phyloP scores from a whole-genome alignment of 768 basidiomycete species.

The Phlebiopsis flavidoalba region DNA sequence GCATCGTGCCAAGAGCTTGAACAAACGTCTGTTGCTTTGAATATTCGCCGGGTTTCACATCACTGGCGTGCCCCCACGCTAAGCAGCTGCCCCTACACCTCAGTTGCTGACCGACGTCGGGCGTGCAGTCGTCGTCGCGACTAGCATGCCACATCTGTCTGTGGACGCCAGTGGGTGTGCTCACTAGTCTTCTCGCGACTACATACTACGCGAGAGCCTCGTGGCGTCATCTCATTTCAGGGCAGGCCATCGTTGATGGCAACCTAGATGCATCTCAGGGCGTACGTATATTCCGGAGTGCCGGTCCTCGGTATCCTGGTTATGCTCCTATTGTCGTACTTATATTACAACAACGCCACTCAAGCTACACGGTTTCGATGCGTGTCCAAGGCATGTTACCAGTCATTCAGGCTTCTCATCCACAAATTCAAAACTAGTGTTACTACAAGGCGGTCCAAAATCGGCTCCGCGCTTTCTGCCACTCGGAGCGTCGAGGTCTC shows the following conservation, averaged over 20 bases:
- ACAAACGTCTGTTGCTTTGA: no score
- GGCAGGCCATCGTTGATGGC: not conserved
- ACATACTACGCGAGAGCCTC: not conserved
- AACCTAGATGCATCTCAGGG: not conserved
- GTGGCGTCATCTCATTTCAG: not conserved
- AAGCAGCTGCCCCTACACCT: not conserved
- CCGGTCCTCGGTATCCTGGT: not conserved
- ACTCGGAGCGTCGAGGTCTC: constrained; percentile 36
- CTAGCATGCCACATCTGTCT: not conserved
- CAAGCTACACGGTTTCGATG: not conserved
- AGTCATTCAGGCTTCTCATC: constrained; percentile 28
- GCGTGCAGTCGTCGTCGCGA: not conserved
- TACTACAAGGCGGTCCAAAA: constrained; percentile 47
- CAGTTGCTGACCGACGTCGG: constrained; percentile 1
- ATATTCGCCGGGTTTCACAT: no score
- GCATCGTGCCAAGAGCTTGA: no score
- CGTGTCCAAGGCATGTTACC: not conserved
- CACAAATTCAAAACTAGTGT: constrained; percentile 51
- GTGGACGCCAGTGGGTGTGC: not conserved
- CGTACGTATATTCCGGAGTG: not conserved
- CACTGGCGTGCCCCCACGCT: no score
- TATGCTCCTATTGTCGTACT: not conserved
- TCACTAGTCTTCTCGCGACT: not conserved
- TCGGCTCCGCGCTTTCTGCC: constrained; percentile 30
- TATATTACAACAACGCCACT: not conserved